Base-by-base conservation (phyloP, 495 filamentous ascomycete genomes). In the Penicillium egyptiacum region DNA sequence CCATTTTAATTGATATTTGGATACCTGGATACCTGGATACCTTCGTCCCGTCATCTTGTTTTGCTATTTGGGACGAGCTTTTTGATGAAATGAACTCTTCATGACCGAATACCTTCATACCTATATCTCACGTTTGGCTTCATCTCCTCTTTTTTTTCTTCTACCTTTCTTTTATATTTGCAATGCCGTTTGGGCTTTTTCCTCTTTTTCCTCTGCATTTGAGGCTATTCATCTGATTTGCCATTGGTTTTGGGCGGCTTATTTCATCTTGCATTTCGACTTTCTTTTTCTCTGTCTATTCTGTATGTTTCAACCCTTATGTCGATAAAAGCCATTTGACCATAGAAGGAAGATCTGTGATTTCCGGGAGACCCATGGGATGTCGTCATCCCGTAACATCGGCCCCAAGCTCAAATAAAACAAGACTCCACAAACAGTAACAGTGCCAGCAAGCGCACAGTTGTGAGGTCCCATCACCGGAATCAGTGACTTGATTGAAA, bases 11-110 rank as follows among this genome's bases (percentile, higher is more conserved):
- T 56, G 63, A 64, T n/a, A n/a, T n/a, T n/a, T n/a, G n/a, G n/a
- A n/a, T 63, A 50, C 65, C 64, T 70, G 63, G 67, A 75, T 74
- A 71, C 68, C 69, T 69, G 56, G 48, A 58, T 58, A 45, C 63
- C 66, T 60, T 60, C 45, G 45, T 39, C 50, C 42, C 55, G 47
- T 50, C 44, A 41, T 45, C 53, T 62, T 35, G 26, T 61, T 58
- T 50, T 55, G 44, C 19, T 51, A 54, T 37, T 46, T 44, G 58
- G 22, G 37, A 31, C 45, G 45, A 33, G 45, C 28, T 48, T 48
- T 47, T 48, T 39, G 52, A 58, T 63, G 60, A 67, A 69, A 73
- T 71, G 74, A 77, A 63, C 58, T 67, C 44, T 67, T 71, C 64
- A 75, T 69, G 72, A 75, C 67, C 62, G 30, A 50, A 35, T 37